A percentile compares a stretch with the other conserved stretches of the same genome.
Evolutionary conservation across 257 asterid genomes (phyloP).

Genomic region (Nemophila menziesii): DNA sequence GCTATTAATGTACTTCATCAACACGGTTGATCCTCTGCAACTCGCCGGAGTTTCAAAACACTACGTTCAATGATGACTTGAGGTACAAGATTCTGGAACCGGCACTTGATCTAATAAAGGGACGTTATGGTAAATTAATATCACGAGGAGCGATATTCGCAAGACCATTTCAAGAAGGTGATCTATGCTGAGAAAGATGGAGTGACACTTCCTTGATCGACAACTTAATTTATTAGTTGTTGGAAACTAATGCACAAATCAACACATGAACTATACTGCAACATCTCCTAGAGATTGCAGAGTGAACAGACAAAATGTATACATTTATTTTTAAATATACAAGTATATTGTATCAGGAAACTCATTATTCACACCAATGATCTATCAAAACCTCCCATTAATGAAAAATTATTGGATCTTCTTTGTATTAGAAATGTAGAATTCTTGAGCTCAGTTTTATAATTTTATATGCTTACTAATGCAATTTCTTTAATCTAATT

Average conservation of each 20-base stretch:
- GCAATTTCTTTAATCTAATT: too few species aligned
- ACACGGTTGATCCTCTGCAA: conserved; percentile 43
- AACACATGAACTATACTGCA: conserved; percentile 4
- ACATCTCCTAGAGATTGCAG: conserved; percentile 12
- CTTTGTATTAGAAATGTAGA: too few species aligned
- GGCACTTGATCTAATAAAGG: conserved; percentile 4
- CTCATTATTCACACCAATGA: too few species aligned
- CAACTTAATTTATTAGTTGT: conserved; percentile 16
- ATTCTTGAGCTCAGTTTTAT: too few species aligned
- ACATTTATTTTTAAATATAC: too few species aligned
- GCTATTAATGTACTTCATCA: conserved; percentile 49
- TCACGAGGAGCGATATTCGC: conserved; percentile 18
- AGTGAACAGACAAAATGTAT: too few species aligned
- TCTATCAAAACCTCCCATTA: too few species aligned
- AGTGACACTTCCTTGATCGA: conserved; percentile 23
- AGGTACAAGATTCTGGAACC: conserved; percentile 10
- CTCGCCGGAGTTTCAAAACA: conserved; percentile 33
- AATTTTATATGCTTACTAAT: too few species aligned
- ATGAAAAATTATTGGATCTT: too few species aligned
- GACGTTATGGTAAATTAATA: conserved; percentile 1
- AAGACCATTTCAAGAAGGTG: conserved; percentile 21
- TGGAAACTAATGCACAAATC: conserved; percentile 36
- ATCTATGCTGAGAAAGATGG: conserved; percentile 25
- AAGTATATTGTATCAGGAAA: too few species aligned
- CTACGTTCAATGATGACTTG: conserved; percentile 23